Evolutionary conservation across 331 rosid genomes (phyloP).

Genomic region (Quercus tomentella): DNA sequence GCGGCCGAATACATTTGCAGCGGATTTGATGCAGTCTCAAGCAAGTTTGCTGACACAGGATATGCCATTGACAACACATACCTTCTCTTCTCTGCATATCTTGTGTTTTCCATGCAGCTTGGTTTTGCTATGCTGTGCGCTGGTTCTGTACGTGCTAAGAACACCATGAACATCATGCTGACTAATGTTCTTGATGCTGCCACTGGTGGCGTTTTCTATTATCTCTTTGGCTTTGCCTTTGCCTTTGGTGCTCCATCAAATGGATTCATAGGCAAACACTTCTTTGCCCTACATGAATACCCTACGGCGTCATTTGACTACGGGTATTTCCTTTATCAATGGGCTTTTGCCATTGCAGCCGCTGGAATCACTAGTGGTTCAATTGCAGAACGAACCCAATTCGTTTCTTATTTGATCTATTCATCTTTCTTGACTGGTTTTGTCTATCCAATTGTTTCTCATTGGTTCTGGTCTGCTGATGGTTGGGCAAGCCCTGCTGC

Average conservation of each 20-base stretch:
- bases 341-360: conserved; percentile 69
- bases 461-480: conserved; percentile 66
- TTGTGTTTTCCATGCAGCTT: conserved; percentile 59
- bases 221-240: conserved; percentile 47
- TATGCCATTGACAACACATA: conserved; percentile 48
- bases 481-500: conserved; percentile 59
- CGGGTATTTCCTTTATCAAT: conserved; percentile 44
- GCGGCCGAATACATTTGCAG: conserved; percentile 45
- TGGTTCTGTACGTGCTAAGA: conserved; percentile 55
- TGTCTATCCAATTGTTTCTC: conserved; percentile 60
- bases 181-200: conserved; percentile 62
- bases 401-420: conserved; percentile 52
- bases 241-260: conserved; percentile 46
- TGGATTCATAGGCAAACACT: conserved; percentile 42
- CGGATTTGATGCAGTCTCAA: conserved; percentile 31
- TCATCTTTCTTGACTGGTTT: conserved; percentile 57
- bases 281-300: conserved; percentile 29
- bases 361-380: conserved; percentile 75
- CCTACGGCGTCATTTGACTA: conserved; percentile 42
- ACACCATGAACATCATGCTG: conserved; percentile 59
- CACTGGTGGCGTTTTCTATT: conserved; percentile 49
- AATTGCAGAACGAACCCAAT: conserved; percentile 60
- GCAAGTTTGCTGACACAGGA: conserved; percentile 28
- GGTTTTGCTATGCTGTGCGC: conserved; percentile 69
- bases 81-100: conserved; percentile 56